phyloP scores from a whole-genome alignment of 139 green algal genomes.

The Micromonas pusilla region DNA sequence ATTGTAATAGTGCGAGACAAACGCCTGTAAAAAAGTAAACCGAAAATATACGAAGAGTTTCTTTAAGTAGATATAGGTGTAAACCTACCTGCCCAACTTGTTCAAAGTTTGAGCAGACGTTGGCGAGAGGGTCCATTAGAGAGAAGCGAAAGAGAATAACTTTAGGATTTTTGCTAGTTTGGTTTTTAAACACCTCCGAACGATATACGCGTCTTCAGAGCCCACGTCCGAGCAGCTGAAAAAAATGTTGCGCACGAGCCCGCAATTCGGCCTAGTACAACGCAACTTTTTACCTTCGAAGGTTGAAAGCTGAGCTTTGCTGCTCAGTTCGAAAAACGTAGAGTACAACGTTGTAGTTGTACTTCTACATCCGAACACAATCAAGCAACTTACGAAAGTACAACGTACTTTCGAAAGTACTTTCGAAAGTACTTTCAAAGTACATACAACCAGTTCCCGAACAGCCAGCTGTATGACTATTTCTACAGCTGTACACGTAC shows the following conservation, averaged over 20 bases:
- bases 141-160: not conserved
- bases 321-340: too few species aligned
- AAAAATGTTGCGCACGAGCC: too few species aligned
- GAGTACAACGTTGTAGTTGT: too few species aligned
- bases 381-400: too few species aligned
- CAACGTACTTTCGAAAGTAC: not conserved
- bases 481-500: too few species aligned
- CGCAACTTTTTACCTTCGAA: not conserved
- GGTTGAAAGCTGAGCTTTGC: not conserved
- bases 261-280: too few species aligned
- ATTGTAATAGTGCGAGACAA: slow-evolving; percentile 22
- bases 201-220: not conserved
- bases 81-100: slow-evolving; percentile 18
- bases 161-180: not conserved
- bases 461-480: too few species aligned
- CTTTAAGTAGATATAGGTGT: not conserved
- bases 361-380: too few species aligned
- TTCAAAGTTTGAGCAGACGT: slow-evolving; percentile 20
- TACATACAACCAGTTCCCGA: too few species aligned
- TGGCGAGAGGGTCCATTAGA: not conserved
- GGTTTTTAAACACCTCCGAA: not conserved
- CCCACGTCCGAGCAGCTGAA: not conserved
- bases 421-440: not conserved
- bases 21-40: slow-evolving; percentile 12
- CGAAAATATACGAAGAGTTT: not conserved